These are phyloP conservation scores for Cutaneotrichosporon sp. DNA, from an alignment of 1,284 basidiomycete genomes.

Conservation along the genomic window DNA sequence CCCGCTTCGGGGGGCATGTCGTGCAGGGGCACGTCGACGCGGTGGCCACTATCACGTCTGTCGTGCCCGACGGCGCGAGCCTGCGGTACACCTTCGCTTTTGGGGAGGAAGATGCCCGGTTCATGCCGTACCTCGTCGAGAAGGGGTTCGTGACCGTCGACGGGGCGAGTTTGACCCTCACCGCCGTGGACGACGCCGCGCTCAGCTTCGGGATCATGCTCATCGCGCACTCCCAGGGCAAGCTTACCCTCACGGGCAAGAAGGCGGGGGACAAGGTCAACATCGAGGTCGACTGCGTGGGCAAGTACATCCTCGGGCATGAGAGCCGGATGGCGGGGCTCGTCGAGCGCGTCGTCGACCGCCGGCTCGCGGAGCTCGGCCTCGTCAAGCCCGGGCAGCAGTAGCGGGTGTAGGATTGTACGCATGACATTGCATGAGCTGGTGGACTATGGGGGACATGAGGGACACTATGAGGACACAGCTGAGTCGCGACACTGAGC, in stretches of 20 bases:
- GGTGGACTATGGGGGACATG: background rate
- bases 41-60: slow-evolving; percentile 72
- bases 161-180: slow-evolving; percentile 90
- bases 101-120: slow-evolving; percentile 61
- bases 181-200: slow-evolving; percentile 70
- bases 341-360: slow-evolving; percentile 71
- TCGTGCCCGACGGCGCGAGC: slow-evolving; percentile 79
- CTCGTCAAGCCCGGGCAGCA: slow-evolving; percentile 10
- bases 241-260: slow-evolving; percentile 81
- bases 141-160: slow-evolving; percentile 97
- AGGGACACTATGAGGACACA: too few relatives aligned
- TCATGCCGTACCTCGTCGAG: slow-evolving; percentile 84
- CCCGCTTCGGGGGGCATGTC: slow-evolving; percentile 94
- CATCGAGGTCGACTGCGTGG: slow-evolving; percentile 67
- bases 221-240: slow-evolving; percentile 89
- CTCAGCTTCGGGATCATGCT: slow-evolving; percentile 87
- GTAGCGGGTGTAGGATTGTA: slow-evolving; percentile 13
- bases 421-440: slow-evolving; percentile 11
- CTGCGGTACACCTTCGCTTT: slow-evolving; percentile 78
- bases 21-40: slow-evolving; percentile 97
- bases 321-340: slow-evolving; percentile 62
- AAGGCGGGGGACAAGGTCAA: slow-evolving; percentile 79
- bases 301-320: slow-evolving; percentile 67
- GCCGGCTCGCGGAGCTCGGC: slow-evolving; percentile 22
- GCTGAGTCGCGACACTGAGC: too few relatives aligned